A percentile compares a stretch with the other conserved stretches of the same genome.
Evolutionary conservation across 1,284 basidiomycete genomes (phyloP).

Genomic region (Peniophora sp.): DNA sequence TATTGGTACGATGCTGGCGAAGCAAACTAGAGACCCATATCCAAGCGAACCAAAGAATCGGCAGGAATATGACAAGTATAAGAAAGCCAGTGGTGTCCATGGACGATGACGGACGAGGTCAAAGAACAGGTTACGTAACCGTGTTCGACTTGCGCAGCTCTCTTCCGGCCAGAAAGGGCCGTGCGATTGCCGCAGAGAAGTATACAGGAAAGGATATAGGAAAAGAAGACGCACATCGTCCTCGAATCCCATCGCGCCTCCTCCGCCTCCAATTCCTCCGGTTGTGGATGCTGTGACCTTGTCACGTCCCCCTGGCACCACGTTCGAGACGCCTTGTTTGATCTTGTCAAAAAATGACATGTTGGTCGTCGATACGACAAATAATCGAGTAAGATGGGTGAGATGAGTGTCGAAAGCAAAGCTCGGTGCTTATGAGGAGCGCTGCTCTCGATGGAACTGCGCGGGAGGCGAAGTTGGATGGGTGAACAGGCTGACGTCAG

Average conservation of each 20-base stretch:
- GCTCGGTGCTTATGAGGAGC: too few relatives aligned
- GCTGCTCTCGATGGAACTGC: too few relatives aligned
- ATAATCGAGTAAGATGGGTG: too few relatives aligned
- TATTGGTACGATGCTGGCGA: slow-evolving; percentile 5
- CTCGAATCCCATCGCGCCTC: slow-evolving; percentile 51
- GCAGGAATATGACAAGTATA: slow-evolving; percentile 54
- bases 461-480: too few relatives aligned
- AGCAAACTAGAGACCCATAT: slow-evolving; percentile 43
- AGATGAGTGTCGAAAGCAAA: too few relatives aligned
- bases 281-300: slow-evolving; percentile 26
- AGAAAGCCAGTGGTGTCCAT: slow-evolving; percentile 39
- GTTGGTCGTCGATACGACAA: neutral
- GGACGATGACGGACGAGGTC: slow-evolving; percentile 26
- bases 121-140: slow-evolving; percentile 48
- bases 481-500: too few relatives aligned
- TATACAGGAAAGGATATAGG: slow-evolving; percentile 5
- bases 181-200: slow-evolving; percentile 1
- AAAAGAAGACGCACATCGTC: slow-evolving; percentile 52
- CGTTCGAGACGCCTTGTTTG: slow-evolving; percentile 10
- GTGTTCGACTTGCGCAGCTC: slow-evolving; percentile 11
- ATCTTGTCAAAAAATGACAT: slow-evolving; percentile 14
- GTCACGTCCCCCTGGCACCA: slow-evolving; percentile 8
- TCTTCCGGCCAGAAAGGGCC: slow-evolving; percentile 4
- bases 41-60: slow-evolving; percentile 53
- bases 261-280: slow-evolving; percentile 47